These are phyloP conservation scores for Crithidia mellificae DNA, from an alignment of 208 protist species.

Conservation along the genomic window DNA sequence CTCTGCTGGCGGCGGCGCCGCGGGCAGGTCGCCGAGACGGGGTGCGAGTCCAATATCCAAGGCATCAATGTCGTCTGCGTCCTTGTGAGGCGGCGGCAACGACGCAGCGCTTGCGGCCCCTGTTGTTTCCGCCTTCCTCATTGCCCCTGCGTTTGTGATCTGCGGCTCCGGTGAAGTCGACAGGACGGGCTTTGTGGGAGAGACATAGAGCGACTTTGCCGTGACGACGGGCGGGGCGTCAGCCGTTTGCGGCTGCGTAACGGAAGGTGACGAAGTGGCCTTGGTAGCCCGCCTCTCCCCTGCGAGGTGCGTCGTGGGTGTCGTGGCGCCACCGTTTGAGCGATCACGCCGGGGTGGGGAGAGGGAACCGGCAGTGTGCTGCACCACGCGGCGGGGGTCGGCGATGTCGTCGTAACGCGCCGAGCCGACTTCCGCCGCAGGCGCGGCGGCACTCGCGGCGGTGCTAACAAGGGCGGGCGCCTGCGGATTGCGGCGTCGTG, in stretches of 20 bases:
- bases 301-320: too few species aligned
- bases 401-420: neutral
- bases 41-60: constrained; percentile 11
- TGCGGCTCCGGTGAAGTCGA: neutral
- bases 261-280: too few species aligned
- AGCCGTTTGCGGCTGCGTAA: too few species aligned
- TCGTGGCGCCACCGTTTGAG: neutral
- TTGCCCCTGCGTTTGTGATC: neutral
- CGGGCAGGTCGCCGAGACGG: constrained; percentile 8
- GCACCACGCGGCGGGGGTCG: constrained; percentile 2
- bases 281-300: too few species aligned
- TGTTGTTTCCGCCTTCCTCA: neutral
- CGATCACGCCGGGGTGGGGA: neutral
- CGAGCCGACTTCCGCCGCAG: neutral
- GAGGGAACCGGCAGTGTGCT: neutral
- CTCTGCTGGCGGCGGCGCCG: neutral
- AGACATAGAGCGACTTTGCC: neutral
- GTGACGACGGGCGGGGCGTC: neutral
- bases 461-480: neutral
- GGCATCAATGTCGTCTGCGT: constrained; percentile 8
- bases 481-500: neutral
- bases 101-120: neutral
- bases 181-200: neutral
- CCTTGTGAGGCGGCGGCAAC: neutral
- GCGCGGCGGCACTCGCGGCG: neutral